Conservation (phyloP, 202 grass and related monocot genomes). For the Digitaria exilis region DNA sequence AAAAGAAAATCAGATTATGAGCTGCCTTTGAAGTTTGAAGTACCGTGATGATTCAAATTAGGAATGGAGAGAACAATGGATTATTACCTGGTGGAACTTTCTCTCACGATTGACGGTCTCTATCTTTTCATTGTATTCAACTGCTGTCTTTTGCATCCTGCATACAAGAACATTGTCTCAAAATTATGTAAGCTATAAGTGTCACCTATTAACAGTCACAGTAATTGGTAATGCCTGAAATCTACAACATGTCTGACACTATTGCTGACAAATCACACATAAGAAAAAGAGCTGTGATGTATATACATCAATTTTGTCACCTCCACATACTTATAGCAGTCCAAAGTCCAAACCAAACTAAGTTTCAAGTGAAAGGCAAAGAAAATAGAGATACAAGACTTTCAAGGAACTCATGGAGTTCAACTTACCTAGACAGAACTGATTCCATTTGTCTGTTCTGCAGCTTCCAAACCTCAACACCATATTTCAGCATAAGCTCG, state of each 20-base stretch:
- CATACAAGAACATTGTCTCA: constrained; percentile 26
- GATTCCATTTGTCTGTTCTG: constrained; percentile 90
- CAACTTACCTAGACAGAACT: constrained; percentile 86
- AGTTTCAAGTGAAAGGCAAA: constrained; percentile 20
- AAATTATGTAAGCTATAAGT: not conserved
- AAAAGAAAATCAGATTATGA: constrained; percentile 34
- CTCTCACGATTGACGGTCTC: constrained; percentile 92
- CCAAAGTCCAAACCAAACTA: not conserved
- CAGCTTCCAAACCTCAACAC: constrained; percentile 94
- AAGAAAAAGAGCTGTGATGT: not conserved
- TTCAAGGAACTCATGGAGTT: constrained; percentile 15
- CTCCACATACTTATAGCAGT: not conserved
- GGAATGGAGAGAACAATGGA: not conserved
- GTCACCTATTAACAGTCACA: constrained; percentile 2
- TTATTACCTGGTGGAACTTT: constrained; percentile 91
- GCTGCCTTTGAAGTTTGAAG: not conserved
- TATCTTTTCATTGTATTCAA: constrained; percentile 90
- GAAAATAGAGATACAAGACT: constrained; percentile 2
- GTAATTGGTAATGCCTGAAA: not conserved
- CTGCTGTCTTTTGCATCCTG: constrained; percentile 83
- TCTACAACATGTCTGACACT: constrained; percentile 8
- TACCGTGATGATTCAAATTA: constrained; percentile 4
- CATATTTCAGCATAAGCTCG: constrained; percentile 86
- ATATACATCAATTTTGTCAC: not conserved
- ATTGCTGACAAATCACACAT: not conserved